Percentiles rank a stretch among this genome's conserved stretches.
Conservation (phyloP, 2,329 filamentous ascomycete species). For the Claviceps quebecensis region DNA sequence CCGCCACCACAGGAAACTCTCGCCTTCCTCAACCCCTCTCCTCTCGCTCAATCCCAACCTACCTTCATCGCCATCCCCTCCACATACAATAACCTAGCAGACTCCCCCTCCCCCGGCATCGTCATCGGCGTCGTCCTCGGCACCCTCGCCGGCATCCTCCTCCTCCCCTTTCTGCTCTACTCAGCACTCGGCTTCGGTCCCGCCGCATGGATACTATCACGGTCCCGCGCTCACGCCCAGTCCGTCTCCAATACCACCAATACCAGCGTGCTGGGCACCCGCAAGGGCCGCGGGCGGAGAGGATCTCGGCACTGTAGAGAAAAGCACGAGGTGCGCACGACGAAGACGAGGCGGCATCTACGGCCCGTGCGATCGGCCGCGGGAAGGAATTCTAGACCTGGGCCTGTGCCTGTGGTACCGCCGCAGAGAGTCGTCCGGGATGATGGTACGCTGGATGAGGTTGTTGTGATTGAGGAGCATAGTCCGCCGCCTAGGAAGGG, state of each 20-base stretch:
- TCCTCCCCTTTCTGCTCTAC: constrained; percentile 38
- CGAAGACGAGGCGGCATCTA: constrained; percentile 10
- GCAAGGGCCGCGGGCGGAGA: constrained; percentile 3
- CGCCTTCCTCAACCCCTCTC: too few relatives aligned
- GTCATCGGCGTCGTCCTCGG: constrained; percentile 32
- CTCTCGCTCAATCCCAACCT: not conserved
- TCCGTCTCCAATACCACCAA: not conserved
- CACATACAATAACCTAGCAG: constrained; percentile 17
- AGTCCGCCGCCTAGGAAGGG: constrained; percentile 13
- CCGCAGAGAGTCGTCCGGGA: constrained; percentile 16
- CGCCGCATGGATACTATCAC: constrained; percentile 3
- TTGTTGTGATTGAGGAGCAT: constrained; percentile 23
- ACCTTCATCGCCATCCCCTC: constrained; percentile 20
- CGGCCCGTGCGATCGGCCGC: constrained; percentile 2
- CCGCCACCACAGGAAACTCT: too few relatives aligned
- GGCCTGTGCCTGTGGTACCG: not conserved
- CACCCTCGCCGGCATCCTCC: constrained; percentile 34
- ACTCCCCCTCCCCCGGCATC: constrained; percentile 28
- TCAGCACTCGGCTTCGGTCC: constrained; percentile 31
- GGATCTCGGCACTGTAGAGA: constrained; percentile 11
- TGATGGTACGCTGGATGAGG: constrained; percentile 21
- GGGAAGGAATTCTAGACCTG: too few relatives aligned
- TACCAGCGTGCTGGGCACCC: constrained; percentile 9
- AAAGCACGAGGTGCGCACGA: constrained; percentile 16
- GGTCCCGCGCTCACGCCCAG: not conserved